Evolutionary conservation across 2,329 filamentous ascomycete species (phyloP).

Genomic region (Botrytis squamosa): DNA sequence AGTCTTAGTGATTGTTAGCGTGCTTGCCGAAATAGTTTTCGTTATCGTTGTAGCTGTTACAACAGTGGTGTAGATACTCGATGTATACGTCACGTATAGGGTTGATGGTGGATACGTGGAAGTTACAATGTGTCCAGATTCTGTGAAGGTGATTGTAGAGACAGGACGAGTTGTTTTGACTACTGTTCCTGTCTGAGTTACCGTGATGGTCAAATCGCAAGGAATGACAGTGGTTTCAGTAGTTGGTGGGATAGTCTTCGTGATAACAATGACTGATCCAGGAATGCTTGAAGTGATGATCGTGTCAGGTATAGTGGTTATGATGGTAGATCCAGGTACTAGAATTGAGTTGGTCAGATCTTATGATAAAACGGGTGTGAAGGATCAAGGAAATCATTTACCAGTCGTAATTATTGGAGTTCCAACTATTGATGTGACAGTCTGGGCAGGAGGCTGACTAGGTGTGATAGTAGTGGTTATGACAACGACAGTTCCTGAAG

Average conservation of each 20-base stretch:
- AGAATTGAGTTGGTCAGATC: background rate
- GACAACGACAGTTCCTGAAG: background rate
- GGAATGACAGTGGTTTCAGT: constrained; percentile 13
- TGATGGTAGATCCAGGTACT: constrained; percentile 6
- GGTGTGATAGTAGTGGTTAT: background rate
- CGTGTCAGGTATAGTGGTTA: background rate
- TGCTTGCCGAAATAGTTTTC: constrained; percentile 6
- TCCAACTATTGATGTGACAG: background rate
- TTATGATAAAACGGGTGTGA: background rate
- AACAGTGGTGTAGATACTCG: constrained; percentile 8
- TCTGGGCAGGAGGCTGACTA: background rate
- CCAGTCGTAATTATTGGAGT: constrained; percentile 5
- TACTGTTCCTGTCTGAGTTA: background rate
- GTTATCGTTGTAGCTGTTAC: constrained; percentile 4
- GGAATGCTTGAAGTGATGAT: constrained; percentile 8
- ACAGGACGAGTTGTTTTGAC: background rate
- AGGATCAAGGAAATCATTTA: background rate
- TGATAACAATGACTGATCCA: constrained; percentile 1
- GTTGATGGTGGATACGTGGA: constrained; percentile 3
- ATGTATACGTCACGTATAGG: constrained; percentile 5
- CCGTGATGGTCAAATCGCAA: constrained; percentile 5
- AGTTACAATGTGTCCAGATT: background rate
- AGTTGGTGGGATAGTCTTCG: constrained; percentile 6
- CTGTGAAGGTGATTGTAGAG: constrained; percentile 3
- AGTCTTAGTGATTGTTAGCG: background rate